phyloP scores from a whole-genome alignment of 352 stramenopile species.

The Phytophthora agathidicida region DNA sequence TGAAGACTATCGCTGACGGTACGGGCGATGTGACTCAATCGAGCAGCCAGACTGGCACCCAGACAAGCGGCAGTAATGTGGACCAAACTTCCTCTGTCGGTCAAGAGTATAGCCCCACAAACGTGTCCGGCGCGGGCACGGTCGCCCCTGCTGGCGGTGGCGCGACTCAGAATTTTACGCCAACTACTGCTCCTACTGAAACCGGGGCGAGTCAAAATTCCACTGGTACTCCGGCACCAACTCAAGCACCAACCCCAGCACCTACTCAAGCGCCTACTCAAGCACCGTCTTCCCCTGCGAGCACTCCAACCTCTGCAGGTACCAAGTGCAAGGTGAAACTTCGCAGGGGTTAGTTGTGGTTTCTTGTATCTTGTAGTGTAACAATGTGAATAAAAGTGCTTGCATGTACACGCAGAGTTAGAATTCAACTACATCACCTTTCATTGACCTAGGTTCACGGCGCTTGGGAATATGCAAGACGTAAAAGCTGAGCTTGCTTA shows the following conservation, averaged over 20 bases:
- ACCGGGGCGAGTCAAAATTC: conserved; percentile 3
- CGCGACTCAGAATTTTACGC: neutral
- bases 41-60: neutral
- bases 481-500: conserved; percentile 13
- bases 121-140: neutral
- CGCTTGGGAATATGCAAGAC: neutral
- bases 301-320: neutral
- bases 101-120: neutral
- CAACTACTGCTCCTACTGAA: conserved; percentile 2
- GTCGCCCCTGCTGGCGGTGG: neutral
- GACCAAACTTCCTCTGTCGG: conserved; percentile 4
- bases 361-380: conserved; percentile 9
- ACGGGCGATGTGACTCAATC: conserved; percentile 5
- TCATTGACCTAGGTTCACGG: neutral
- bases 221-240: neutral
- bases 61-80: conserved; percentile 4
- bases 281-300: neutral
- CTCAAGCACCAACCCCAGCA: neutral
- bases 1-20: conserved; percentile 23
- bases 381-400: conserved; percentile 3
- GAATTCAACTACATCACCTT: neutral
- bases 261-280: neutral
- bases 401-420: conserved; percentile 10
- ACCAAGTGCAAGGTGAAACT: conserved; percentile 28
- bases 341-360: conserved; percentile 15